Conservation (phyloP, 2,329 filamentous ascomycete species). For the Aureobasidium subglaciale region DNA sequence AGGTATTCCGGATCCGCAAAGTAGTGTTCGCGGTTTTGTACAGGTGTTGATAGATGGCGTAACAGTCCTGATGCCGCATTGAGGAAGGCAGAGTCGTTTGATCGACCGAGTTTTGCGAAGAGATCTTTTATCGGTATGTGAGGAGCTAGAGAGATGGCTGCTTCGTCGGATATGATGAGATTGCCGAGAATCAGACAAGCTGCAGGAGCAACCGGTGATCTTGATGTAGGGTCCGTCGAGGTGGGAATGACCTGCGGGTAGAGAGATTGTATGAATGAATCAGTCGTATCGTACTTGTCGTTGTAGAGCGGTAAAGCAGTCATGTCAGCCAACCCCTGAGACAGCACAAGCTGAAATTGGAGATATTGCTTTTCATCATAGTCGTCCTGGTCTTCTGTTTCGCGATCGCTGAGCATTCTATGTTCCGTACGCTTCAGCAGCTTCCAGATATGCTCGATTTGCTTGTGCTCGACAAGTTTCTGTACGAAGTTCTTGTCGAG, state of each 20-base stretch:
- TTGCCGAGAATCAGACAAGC: conserved; percentile 18
- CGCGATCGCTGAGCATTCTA: conserved; percentile 5
- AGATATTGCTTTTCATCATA: conserved; percentile 13
- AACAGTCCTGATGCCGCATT: conserved; percentile 17
- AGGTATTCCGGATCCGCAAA: conserved; percentile 12
- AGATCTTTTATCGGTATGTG: conserved; percentile 13
- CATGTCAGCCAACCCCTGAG: conserved; percentile 12
- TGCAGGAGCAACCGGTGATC: conserved; percentile 6
- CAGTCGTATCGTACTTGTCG: not conserved
- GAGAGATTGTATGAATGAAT: conserved; percentile 10
- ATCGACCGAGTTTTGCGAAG: not conserved
- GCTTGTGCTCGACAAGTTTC: not conserved
- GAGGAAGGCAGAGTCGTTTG: conserved; percentile 15
- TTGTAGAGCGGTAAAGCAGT: conserved; percentile 9
- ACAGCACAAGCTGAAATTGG: conserved; percentile 9
- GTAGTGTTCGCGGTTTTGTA: conserved; percentile 10
- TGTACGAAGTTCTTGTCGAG: conserved; percentile 13
- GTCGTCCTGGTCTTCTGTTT: not conserved
- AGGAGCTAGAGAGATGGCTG: conserved; percentile 8
- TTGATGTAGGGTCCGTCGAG: not conserved
- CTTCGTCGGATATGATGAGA: conserved; percentile 11
- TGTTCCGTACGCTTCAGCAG: conserved; percentile 12
- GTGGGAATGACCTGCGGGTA: conserved; percentile 5
- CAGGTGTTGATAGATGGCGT: conserved; percentile 15
- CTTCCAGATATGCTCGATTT: conserved; percentile 13